phyloP scores from a whole-genome alignment of 768 basidiomycete genomes.

The Daedaleopsis sinensis region DNA sequence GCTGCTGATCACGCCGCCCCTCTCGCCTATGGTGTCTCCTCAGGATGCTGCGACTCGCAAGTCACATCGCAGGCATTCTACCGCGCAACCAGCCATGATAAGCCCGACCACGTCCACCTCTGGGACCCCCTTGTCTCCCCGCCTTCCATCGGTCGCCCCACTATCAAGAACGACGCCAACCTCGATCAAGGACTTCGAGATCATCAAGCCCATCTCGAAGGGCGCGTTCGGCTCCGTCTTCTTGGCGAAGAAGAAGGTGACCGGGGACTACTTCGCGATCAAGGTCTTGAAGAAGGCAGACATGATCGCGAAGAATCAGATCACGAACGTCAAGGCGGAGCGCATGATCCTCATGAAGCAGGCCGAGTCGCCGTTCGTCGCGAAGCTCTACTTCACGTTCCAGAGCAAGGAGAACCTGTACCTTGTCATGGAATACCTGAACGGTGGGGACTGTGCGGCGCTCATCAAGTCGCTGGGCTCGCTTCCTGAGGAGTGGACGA shows the following conservation, averaged over 20 bases:
- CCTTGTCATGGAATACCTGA: conserved; percentile 99
- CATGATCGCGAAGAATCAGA: conserved; percentile 99
- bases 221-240: conserved; percentile 99
- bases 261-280: conserved; percentile 99
- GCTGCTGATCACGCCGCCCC: conserved; percentile 71
- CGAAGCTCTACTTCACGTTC: conserved; percentile 97
- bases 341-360: conserved; percentile 99
- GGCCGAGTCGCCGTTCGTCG: conserved; percentile 96
- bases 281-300: conserved; percentile 99
- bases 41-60: conserved; percentile 57
- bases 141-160: conserved; percentile 78
- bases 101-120: conserved; percentile 49
- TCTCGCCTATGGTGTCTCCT: conserved; percentile 62
- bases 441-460: conserved; percentile 97
- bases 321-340: conserved; percentile 99
- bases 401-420: conserved; percentile 99
- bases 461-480: conserved; percentile 95
- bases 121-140: conserved; percentile 76
- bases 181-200: conserved; percentile 98
- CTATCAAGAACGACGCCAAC: conserved; percentile 79
- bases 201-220: conserved; percentile 99
- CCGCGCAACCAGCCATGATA: conserved; percentile 54
- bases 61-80: conserved; percentile 57
- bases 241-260: conserved; percentile 96
- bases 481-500: conserved; percentile 95